Percentiles rank a stretch among this genome's conserved stretches.
Conservation (phyloP, 768 basidiomycete genomes). For the Dioszegia aurantiaca region DNA sequence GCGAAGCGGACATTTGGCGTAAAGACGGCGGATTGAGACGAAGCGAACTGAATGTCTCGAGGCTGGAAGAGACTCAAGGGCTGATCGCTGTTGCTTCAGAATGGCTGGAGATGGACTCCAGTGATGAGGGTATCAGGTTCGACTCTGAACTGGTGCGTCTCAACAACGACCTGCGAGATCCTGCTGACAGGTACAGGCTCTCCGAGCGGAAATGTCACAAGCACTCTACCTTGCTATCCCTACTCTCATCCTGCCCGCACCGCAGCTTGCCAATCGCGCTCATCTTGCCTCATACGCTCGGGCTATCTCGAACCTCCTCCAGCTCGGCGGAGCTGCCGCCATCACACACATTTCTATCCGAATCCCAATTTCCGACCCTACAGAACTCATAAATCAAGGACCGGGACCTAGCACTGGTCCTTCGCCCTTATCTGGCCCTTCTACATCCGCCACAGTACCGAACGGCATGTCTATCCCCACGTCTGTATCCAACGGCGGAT, state of each 20-base stretch:
- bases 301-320: constrained; percentile 70
- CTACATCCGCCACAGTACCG: constrained; percentile 4
- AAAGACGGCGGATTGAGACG: constrained; percentile 70
- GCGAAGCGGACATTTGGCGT: constrained; percentile 81
- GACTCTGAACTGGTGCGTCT: constrained; percentile 84
- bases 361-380: constrained; percentile 54
- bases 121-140: constrained; percentile 89
- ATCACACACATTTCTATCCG: constrained; percentile 70
- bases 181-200: constrained; percentile 60
- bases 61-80: constrained; percentile 61
- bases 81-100: constrained; percentile 77
- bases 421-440: constrained; percentile 4
- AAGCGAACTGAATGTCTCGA: constrained; percentile 84
- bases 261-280: constrained; percentile 64
- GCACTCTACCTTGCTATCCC: constrained; percentile 87
- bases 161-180: not conserved
- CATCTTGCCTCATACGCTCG: constrained; percentile 91
- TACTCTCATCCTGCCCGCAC: constrained; percentile 82
- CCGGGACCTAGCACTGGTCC: constrained; percentile 20
- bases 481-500: constrained; percentile 1
- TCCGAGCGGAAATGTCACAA: constrained; percentile 87
- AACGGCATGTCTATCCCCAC: constrained; percentile 6
- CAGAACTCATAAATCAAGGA: constrained; percentile 57
- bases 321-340: constrained; percentile 64
- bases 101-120: constrained; percentile 91